A percentile compares a stretch with the other conserved stretches of the same genome.
Evolutionary conservation across 23 red algal genomes (phyloP).

Genomic region (Gracilaria domingensis): DNA sequence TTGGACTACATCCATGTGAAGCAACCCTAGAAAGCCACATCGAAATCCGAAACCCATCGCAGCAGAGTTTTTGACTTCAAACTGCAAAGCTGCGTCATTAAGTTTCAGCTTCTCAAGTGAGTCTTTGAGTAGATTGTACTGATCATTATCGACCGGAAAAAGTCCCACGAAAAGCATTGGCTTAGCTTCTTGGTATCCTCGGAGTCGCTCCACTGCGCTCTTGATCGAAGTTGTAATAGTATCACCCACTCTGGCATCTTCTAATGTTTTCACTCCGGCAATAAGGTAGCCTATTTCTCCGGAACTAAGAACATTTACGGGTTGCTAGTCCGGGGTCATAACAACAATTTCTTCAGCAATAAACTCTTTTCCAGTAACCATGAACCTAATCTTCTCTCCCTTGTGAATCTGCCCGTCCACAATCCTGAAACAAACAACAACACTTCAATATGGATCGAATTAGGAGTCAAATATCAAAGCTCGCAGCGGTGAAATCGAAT

Average conservation of each 20-base stretch:
- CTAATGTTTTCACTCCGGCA: constrained; percentile 91
- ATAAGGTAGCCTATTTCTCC: constrained; percentile 98
- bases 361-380: constrained; percentile 88
- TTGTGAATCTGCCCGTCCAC: constrained; percentile 82
- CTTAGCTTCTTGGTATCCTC: constrained; percentile 96
- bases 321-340: constrained; percentile 77
- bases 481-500: constrained; percentile 62
- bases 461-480: constrained; percentile 98
- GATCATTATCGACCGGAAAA: constrained; percentile 88
- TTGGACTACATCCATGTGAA: constrained; percentile 98
- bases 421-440: constrained; percentile 92
- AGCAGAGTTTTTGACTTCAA: constrained; percentile 89
- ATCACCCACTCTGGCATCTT: constrained; percentile 96
- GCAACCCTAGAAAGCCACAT: constrained; percentile 91
- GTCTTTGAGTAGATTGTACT: constrained; percentile 88
- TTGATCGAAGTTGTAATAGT: constrained; percentile 82
- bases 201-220: constrained; percentile 67
- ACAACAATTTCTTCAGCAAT: constrained; percentile 92
- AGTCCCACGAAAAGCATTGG: constrained; percentile 97
- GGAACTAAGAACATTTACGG: constrained; percentile 59
- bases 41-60: constrained; percentile 99
- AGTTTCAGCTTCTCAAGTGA: constrained; percentile 96
- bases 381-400: constrained; percentile 90
- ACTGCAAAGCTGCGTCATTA: constrained; percentile 93
- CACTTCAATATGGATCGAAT: constrained; percentile 94